phyloP scores from a whole-genome alignment of 306 rosid genomes.

The Rubus idaeus region DNA sequence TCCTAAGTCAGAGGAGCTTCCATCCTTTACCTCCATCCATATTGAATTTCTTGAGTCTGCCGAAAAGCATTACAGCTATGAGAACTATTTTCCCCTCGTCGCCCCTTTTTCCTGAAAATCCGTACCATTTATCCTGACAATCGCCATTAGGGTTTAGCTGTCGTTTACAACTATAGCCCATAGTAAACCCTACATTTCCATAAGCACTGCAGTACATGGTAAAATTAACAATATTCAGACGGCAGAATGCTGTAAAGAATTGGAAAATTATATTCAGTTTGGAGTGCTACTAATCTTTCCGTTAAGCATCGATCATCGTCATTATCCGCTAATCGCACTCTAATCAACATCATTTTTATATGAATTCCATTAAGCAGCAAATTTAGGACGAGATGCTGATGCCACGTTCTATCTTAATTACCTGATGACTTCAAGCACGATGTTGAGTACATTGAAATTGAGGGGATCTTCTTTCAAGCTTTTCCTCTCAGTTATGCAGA shows the following conservation, averaged over 20 bases:
- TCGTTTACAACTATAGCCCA: conserved; percentile 60
- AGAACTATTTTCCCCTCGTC: conserved; percentile 46
- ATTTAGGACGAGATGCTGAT: too few relatives aligned
- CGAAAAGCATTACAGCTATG: conserved; percentile 65
- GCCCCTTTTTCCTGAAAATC: conserved; percentile 64
- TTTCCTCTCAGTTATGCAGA: conserved; percentile 61
- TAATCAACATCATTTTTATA: too few relatives aligned
- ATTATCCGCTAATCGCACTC: too few relatives aligned
- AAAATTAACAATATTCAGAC: background rate
- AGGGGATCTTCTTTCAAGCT: conserved; percentile 60
- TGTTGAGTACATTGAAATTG: conserved; percentile 54
- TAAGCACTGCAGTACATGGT: conserved; percentile 54
- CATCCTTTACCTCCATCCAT: conserved; percentile 56
- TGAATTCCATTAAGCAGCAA: too few relatives aligned
- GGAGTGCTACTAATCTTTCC: too few relatives aligned
- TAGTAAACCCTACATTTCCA: conserved; percentile 74
- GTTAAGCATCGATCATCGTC: too few relatives aligned
- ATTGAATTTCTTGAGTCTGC: conserved; percentile 63
- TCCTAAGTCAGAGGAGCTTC: conserved; percentile 28
- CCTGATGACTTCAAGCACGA: conserved; percentile 62
- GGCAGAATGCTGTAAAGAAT: background rate
- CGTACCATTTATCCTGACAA: conserved; percentile 58
- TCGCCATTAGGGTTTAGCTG: conserved; percentile 21
- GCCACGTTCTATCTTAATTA: background rate
- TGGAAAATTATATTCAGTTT: too few relatives aligned